These are phyloP conservation scores for Orbilia blumenaviensis DNA, from an alignment of 2,329 filamentous ascomycete species.

Conservation along the genomic window DNA sequence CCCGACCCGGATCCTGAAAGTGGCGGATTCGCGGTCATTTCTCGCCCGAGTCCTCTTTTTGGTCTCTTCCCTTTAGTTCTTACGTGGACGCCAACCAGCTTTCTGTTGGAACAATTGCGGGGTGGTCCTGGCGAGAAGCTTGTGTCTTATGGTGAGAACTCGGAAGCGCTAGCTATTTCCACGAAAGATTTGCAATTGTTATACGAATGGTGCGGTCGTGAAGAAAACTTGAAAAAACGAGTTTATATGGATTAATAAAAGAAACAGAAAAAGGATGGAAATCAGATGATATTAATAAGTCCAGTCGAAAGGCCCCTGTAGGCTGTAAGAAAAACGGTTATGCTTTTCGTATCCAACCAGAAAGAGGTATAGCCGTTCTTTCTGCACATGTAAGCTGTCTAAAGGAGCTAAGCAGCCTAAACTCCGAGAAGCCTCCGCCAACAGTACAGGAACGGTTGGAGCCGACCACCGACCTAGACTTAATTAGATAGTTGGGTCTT, in stretches of 20 bases:
- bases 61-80: background rate
- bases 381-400: slow-evolving; percentile 24
- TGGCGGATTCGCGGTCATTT: slow-evolving; percentile 53
- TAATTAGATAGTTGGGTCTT: slow-evolving; percentile 7
- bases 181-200: background rate
- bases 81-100: slow-evolving; percentile 1
- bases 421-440: slow-evolving; percentile 41
- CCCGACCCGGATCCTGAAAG: slow-evolving; percentile 34
- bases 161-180: background rate
- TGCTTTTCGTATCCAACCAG: slow-evolving; percentile 15
- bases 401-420: slow-evolving; percentile 39
- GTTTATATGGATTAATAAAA: background rate
- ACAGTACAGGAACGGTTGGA: slow-evolving; percentile 15
- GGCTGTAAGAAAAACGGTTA: slow-evolving; percentile 5
- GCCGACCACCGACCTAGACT: slow-evolving; percentile 25
- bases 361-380: background rate
- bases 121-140: slow-evolving; percentile 7
- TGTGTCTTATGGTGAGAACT: background rate
- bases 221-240: background rate
- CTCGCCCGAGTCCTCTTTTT: slow-evolving; percentile 4
- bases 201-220: background rate
- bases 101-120: background rate
- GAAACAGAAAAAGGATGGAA: slow-evolving; percentile 1
- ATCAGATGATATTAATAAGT: slow-evolving; percentile 17
- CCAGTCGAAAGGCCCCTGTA: background rate